Evolutionary conservation across 2,329 filamentous ascomycete species (phyloP).

Genomic region (Xylariomycetidae sp.): DNA sequence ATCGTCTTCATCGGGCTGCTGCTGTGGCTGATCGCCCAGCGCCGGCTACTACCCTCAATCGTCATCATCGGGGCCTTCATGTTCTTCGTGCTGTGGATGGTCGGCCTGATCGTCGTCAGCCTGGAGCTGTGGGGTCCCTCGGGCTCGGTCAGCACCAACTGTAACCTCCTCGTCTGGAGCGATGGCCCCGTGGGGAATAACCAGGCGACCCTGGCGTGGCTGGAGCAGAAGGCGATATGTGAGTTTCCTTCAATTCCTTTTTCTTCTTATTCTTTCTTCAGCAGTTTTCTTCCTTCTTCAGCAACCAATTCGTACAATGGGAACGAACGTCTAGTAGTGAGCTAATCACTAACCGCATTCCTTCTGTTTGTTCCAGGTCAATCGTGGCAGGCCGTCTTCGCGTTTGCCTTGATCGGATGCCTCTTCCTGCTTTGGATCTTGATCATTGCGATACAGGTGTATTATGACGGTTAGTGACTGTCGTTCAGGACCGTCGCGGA

Average conservation of each 20-base stretch:
- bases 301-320: too few species aligned
- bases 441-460: conserved; percentile 63
- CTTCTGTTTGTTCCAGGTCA: conserved; percentile 37
- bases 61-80: conserved; percentile 62
- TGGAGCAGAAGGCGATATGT: conserved; percentile 62
- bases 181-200: conserved; percentile 46
- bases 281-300: too few species aligned
- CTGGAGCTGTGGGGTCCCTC: conserved; percentile 60
- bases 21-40: conserved; percentile 57
- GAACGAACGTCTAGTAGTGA: too few species aligned
- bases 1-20: conserved; percentile 63
- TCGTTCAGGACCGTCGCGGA: not conserved
- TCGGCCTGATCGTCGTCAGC: conserved; percentile 57
- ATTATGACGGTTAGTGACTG: conserved; percentile 30
- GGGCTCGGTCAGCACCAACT: conserved; percentile 55
- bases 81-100: conserved; percentile 64
- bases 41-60: conserved; percentile 56
- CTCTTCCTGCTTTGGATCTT: conserved; percentile 65
- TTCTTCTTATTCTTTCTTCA: not conserved
- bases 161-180: conserved; percentile 53
- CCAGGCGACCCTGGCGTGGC: conserved; percentile 55
- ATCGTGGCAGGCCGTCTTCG: conserved; percentile 61
- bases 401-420: conserved; percentile 55
- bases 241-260: conserved; percentile 34
- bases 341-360: too few species aligned